Percentiles rank a stretch among this genome's conserved stretches.
Conservation (phyloP, 441 rosid species). For the Croton laevigatus region DNA sequence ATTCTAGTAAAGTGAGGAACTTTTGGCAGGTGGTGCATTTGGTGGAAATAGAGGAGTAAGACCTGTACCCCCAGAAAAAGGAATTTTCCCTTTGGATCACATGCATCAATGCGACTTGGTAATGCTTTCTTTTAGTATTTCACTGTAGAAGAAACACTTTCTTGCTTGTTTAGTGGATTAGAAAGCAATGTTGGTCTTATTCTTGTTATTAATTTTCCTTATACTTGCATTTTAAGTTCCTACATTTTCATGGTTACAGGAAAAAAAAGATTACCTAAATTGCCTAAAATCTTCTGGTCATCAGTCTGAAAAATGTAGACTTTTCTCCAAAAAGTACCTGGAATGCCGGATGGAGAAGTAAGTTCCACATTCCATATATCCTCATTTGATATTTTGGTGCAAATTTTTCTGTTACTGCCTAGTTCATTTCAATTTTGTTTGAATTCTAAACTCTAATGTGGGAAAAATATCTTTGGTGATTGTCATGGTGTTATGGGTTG, state of each 20-base stretch:
- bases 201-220: not conserved
- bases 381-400: not conserved
- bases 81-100: slow-evolving; percentile 91
- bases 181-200: not conserved
- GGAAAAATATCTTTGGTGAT: not conserved
- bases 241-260: slow-evolving; percentile 36
- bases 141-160: not conserved
- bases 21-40: slow-evolving; percentile 76
- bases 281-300: slow-evolving; percentile 75
- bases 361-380: slow-evolving; percentile 22
- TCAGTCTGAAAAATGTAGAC: slow-evolving; percentile 67
- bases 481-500: not conserved
- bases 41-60: slow-evolving; percentile 89
- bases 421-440: slow-evolving; percentile 4
- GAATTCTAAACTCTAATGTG: not conserved
- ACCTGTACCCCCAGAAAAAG: slow-evolving; percentile 93
- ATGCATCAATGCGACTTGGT: slow-evolving; percentile 78
- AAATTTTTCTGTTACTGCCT: not conserved
- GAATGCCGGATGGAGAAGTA: slow-evolving; percentile 90
- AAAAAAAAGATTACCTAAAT: slow-evolving; percentile 74
- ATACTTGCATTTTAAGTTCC: not conserved
- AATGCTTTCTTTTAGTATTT: slow-evolving; percentile 10
- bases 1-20: not conserved
- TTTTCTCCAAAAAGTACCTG: slow-evolving; percentile 66
- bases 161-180: not conserved